phyloP scores from a whole-genome alignment of 352 stramenopile species.

The Phytophthora pinifolia region DNA sequence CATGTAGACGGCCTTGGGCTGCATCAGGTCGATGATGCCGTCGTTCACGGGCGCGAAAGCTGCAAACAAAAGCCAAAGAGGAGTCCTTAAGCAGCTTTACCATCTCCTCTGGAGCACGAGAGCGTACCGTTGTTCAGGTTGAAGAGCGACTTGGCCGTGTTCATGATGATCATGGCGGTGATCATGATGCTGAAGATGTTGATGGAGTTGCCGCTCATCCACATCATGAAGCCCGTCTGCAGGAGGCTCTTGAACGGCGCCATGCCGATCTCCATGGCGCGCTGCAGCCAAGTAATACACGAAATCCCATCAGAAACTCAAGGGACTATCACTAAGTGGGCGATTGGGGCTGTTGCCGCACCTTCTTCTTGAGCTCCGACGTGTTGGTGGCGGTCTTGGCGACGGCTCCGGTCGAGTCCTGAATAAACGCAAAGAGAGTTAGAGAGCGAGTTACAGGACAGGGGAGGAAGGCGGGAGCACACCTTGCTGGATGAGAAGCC shows the following conservation, averaged over 20 bases:
- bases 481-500: conserved; percentile 67
- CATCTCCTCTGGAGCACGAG: too few relatives aligned
- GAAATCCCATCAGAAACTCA: not conserved
- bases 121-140: conserved; percentile 64
- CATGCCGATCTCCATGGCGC: conserved; percentile 90
- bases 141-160: conserved; percentile 91
- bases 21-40: conserved; percentile 72
- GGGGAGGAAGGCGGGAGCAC: not conserved
- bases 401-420: conserved; percentile 59
- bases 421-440: not conserved
- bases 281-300: conserved; percentile 35
- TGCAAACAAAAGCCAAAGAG: conserved; percentile 14
- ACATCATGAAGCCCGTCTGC: conserved; percentile 96
- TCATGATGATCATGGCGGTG: conserved; percentile 92
- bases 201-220: conserved; percentile 93
- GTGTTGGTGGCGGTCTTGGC: conserved; percentile 70
- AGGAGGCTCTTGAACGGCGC: conserved; percentile 91
- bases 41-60: conserved; percentile 81
- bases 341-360: conserved; percentile 12
- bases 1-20: conserved; percentile 91
- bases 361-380: conserved; percentile 87
- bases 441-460: not conserved
- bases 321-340: conserved; percentile 8
- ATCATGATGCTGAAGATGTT: conserved; percentile 97
- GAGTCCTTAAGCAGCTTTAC: not conserved